Evolutionary conservation across 2,329 filamentous ascomycete genomes (phyloP).

Genomic region (Orbilia ellipsospora): DNA sequence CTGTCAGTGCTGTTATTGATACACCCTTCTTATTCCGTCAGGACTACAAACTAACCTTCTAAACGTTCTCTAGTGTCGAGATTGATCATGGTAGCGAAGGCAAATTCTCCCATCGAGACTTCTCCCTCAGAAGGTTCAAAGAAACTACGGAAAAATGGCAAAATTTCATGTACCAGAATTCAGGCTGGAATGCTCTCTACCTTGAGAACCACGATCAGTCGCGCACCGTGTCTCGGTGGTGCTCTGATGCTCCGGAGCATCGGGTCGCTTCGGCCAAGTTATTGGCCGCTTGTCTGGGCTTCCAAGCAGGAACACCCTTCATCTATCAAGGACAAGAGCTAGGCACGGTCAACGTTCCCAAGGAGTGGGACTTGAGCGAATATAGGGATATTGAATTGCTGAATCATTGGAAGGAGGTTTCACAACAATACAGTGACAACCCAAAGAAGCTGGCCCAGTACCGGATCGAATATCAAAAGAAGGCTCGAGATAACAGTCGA

Average conservation of each 20-base stretch:
- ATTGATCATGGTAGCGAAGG: constrained; percentile 65
- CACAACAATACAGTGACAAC: not conserved
- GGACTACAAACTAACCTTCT: not conserved
- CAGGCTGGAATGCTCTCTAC: constrained; percentile 74
- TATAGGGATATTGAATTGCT: constrained; percentile 75
- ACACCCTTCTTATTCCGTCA: not conserved
- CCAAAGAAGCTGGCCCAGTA: constrained; percentile 17
- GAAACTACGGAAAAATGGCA: constrained; percentile 70
- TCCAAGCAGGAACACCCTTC: constrained; percentile 73
- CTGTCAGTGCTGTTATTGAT: constrained; percentile 62
- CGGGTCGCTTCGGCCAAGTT: constrained; percentile 71
- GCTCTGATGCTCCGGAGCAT: constrained; percentile 62
- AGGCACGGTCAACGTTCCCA: constrained; percentile 71
- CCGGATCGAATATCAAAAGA: constrained; percentile 59
- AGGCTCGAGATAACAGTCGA: constrained; percentile 72
- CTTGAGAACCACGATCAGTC: constrained; percentile 76
- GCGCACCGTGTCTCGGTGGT: constrained; percentile 70
- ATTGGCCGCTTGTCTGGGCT: constrained; percentile 69
- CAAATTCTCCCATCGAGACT: constrained; percentile 64
- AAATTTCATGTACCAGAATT: constrained; percentile 69
- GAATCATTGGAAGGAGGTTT: constrained; percentile 66
- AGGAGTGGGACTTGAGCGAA: constrained; percentile 71
- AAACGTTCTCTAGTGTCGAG: constrained; percentile 63
- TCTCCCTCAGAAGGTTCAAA: constrained; percentile 68
- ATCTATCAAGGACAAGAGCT: constrained; percentile 78